These are phyloP conservation scores for Castanea crenata DNA, from an alignment of 306 rosid genomes.

Conservation along the genomic window DNA sequence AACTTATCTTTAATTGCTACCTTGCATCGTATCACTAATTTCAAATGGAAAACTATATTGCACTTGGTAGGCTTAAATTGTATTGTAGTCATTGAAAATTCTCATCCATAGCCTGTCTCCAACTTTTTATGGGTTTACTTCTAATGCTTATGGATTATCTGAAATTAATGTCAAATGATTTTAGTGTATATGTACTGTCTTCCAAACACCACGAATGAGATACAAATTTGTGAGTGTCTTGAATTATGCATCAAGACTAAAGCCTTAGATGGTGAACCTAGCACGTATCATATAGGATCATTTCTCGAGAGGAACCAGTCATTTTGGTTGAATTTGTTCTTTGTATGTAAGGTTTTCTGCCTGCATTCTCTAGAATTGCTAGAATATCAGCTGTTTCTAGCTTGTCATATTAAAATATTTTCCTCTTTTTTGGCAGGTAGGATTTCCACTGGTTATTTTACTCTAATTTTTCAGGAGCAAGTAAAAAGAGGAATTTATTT, in stretches of 20 bases:
- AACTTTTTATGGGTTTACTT: too few species aligned
- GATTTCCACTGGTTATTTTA: conserved; percentile 24
- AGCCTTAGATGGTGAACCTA: background rate
- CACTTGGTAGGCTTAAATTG: too few species aligned
- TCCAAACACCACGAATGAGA: background rate
- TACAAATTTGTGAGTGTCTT: background rate
- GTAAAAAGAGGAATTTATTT: conserved; percentile 18
- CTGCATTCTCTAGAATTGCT: background rate
- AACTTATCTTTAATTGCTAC: background rate
- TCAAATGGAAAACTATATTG: too few species aligned
- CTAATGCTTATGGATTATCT: too few species aligned
- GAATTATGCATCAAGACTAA: background rate
- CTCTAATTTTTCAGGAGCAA: conserved; percentile 13
- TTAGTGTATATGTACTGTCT: too few species aligned
- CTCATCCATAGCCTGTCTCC: too few species aligned
- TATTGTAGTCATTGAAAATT: too few species aligned
- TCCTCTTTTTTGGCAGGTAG: conserved; percentile 26
- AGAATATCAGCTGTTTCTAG: background rate
- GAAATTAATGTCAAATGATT: too few species aligned
- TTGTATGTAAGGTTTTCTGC: background rate
- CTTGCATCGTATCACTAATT: too few species aligned
- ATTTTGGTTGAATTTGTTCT: background rate
- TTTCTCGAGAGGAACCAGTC: background rate
- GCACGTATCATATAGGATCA: background rate
- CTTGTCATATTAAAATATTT: conserved; percentile 9